Base-by-base conservation (phyloP, 768 basidiomycete genomes). In the Brasilioporus rufonigricans region DNA sequence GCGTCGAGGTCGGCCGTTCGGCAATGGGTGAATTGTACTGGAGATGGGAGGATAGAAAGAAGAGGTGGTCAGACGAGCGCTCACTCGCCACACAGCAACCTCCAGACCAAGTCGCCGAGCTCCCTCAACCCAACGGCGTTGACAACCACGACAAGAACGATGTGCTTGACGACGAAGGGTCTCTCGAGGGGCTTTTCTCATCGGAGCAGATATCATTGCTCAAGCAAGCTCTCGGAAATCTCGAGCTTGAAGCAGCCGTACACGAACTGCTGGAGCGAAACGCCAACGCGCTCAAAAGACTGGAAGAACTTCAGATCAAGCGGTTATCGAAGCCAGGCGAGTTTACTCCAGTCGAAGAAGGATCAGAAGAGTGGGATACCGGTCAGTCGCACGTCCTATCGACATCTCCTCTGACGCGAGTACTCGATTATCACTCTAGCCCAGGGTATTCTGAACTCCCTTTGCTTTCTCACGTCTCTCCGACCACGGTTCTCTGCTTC, bases 321-420 rank as follows among this genome's bases (percentile, higher is more conserved):
- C 81, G 91, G 12, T 65, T 88, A 29, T 75, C 74, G 16, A 69
- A 71, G 12, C 77, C 76, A 23, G 76, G 75, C 14, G 76, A 74
- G 36, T 79, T 74, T 10, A 66, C 67, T 32, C 75, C 74, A 50
- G 82, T 83, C 4, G 79, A 84, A 65, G 80, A 84, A 64, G 86
- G 78, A 32, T 87, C 87, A 12, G 90, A 91, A 68, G 91, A 93
- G 67, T 91, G 87, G 87, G 85, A 89, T 60, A 82, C 81, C 56
- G 91, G 91, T 91, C 64, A 60, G 85, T 69, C 49, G 33, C 39
- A 13, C n/a, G 23, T 19, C 44, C 52, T 29, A 27, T 43, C 35
- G 12, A 59, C 54, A 33, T 49, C 6, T 57, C 4, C 32, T 51
- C 43, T 38, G 27, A 44, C n/a, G 4, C 52, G 50, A 55, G 4